These are phyloP conservation scores for Canariomyces notabilis DNA, from an alignment of 2,329 filamentous ascomycete species.

Conservation along the genomic window DNA sequence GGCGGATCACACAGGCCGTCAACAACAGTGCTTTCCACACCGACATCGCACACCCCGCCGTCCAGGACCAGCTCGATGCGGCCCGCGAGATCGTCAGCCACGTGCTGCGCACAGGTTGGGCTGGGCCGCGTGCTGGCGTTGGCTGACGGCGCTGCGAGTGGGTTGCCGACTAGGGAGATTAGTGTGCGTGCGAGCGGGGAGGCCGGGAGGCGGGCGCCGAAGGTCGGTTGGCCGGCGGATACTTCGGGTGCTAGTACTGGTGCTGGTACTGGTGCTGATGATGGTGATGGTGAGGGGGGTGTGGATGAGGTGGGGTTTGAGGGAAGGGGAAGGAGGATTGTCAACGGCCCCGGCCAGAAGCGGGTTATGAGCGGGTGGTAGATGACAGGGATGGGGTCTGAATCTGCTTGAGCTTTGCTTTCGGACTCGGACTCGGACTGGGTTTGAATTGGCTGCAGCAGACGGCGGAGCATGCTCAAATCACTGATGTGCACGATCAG, in stretches of 20 bases:
- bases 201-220: constrained; percentile 85
- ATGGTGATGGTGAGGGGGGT: constrained; percentile 53
- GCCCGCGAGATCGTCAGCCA: constrained; percentile 76
- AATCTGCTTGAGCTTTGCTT: neutral
- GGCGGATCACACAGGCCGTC: constrained; percentile 82
- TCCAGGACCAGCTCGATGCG: constrained; percentile 84
- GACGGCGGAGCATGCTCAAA: constrained; percentile 63
- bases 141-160: constrained; percentile 85
- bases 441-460: constrained; percentile 42
- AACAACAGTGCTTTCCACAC: constrained; percentile 95
- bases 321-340: constrained; percentile 80
- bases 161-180: constrained; percentile 71
- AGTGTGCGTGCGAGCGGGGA: constrained; percentile 80
- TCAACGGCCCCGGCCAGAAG: constrained; percentile 95
- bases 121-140: constrained; percentile 93
- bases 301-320: neutral
- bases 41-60: constrained; percentile 78
- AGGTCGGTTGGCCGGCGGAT: constrained; percentile 76
- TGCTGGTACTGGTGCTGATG: no score
- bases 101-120: constrained; percentile 85
- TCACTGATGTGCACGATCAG: constrained; percentile 90
- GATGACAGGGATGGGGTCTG: constrained; percentile 59
- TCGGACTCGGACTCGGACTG: neutral
- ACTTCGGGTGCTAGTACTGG: constrained; percentile 93
- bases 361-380: constrained; percentile 72